Conservation (phyloP, 495 filamentous ascomycete species). For the Penicillium canescens region DNA sequence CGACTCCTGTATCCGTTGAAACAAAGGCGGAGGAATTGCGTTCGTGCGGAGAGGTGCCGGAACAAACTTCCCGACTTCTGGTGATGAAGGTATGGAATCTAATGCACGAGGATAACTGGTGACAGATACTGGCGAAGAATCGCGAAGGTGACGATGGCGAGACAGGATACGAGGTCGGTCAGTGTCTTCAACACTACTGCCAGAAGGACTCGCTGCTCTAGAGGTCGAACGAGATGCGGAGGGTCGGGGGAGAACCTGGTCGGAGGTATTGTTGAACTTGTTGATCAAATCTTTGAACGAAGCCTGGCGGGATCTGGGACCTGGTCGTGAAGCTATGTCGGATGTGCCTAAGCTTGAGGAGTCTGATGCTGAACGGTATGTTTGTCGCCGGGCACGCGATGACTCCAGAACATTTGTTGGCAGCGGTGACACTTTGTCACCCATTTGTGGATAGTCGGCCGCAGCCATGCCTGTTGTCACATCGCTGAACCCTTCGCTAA, state of each 20-base stretch:
- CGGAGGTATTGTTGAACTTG: slow-evolving; percentile 58
- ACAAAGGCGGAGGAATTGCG: slow-evolving; percentile 19
- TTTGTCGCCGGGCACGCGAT: slow-evolving; percentile 25
- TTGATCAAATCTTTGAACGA: slow-evolving; percentile 63
- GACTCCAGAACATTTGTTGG: slow-evolving; percentile 26
- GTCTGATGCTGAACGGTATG: slow-evolving; percentile 40
- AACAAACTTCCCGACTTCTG: neutral
- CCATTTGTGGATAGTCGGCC: slow-evolving; percentile 13
- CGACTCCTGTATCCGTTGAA: slow-evolving; percentile 20
- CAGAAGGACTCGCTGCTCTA: slow-evolving; percentile 32
- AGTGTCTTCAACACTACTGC: slow-evolving; percentile 28
- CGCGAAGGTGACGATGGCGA: slow-evolving; percentile 25
- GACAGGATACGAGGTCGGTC: slow-evolving; percentile 30
- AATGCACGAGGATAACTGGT: slow-evolving; percentile 8
- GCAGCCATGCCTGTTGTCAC: slow-evolving; percentile 25
- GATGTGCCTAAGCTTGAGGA: slow-evolving; percentile 21
- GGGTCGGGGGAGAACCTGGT: slow-evolving; percentile 53
- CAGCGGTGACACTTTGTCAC: slow-evolving; percentile 28
- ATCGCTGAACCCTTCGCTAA: slow-evolving; percentile 25
- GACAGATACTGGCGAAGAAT: slow-evolving; percentile 13
- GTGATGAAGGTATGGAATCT: slow-evolving; percentile 14
- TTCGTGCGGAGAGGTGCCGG: neutral
- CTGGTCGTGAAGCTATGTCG: slow-evolving; percentile 13
- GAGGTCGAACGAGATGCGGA: slow-evolving; percentile 35
- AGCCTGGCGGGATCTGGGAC: slow-evolving; percentile 41